Percentiles rank a stretch among this genome's conserved stretches.
These are phyloP conservation scores for Phytophthora uliginosa DNA, from an alignment of 352 stramenopile genomes.

Conservation along the genomic window DNA sequence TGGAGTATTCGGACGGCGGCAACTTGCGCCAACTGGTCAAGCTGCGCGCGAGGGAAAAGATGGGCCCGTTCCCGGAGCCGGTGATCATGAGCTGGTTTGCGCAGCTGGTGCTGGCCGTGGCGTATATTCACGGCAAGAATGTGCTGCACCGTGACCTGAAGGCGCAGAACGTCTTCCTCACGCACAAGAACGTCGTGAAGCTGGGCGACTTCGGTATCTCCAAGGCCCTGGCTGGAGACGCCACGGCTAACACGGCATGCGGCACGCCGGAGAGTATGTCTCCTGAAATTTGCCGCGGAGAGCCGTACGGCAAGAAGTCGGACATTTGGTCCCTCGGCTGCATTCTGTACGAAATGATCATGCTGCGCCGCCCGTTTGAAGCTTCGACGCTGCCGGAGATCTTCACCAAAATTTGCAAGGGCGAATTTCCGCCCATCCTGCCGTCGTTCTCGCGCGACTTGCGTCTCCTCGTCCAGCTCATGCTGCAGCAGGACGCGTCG, in stretches of 20 bases:
- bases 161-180: slow-evolving; percentile 91
- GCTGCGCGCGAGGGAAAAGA: slow-evolving; percentile 79
- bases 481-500: slow-evolving; percentile 88
- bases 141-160: slow-evolving; percentile 91
- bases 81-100: slow-evolving; percentile 92
- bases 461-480: slow-evolving; percentile 87
- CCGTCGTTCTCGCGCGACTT: slow-evolving; percentile 85
- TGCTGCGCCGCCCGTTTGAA: slow-evolving; percentile 89
- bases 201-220: slow-evolving; percentile 92
- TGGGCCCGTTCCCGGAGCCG: slow-evolving; percentile 84
- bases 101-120: slow-evolving; percentile 85
- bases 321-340: slow-evolving; percentile 93
- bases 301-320: slow-evolving; percentile 91
- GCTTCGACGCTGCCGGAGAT: slow-evolving; percentile 85
- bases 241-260: slow-evolving; percentile 85
- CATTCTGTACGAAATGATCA: slow-evolving; percentile 93
- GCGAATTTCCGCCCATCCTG: slow-evolving; percentile 84
- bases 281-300: slow-evolving; percentile 88
- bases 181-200: slow-evolving; percentile 89
- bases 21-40: slow-evolving; percentile 90
- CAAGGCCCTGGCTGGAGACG: slow-evolving; percentile 84
- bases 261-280: slow-evolving; percentile 92
- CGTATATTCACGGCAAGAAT: slow-evolving; percentile 92
- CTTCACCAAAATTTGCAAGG: slow-evolving; percentile 92
- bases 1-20: slow-evolving; percentile 89